Evolutionary conservation across 208 protist genomes (phyloP), one percentile per base, ranked within the genome.

Genomic region (Leishmania braziliensis): DNA sequence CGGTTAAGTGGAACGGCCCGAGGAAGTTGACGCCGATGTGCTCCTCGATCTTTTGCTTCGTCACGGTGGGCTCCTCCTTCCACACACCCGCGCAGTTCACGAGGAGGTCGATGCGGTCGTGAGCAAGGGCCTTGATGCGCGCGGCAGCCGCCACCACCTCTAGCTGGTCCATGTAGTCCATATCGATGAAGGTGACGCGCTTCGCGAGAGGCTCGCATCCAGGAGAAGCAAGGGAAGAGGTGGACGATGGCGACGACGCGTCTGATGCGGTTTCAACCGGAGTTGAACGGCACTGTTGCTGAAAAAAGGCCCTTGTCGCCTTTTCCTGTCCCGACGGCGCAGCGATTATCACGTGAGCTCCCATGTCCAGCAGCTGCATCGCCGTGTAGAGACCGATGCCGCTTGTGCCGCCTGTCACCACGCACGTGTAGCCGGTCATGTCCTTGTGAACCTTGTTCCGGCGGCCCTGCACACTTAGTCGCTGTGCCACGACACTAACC

Each of bases 1-100:
- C 93, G 12, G 93, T 96, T n/a, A 96, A 82, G 74, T 93, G 91
- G 62, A 94, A 96, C 3, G 93, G 93, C 3, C 91, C 93, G 20
- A 96, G 86, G 56, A 95, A 96, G 84, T 96, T 96, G 18, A 92
- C 83, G 53, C 87, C 93, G 75, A 96, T 93, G 83, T 96, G 92
- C 84, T 95, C 89, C 75, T 96, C 92, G 66, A 93, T 89, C 36
- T 86, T 81, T 60, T 94, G 89, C 83, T 89, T 88, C n/a, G 89
- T 92, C 39, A 92, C 46, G 0, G 62, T 79, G 0, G 92, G 88
- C 76, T 89, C 89, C 80, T 95, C 92, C 46, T 80, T 86, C 89
- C 90, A 95, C n/a, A 96, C 81, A 72, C 85, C 93, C 43, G 91
- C 93, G 77, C 90, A 95, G 85, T 96, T 96, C 75, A 96, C 91